Base-by-base conservation (phyloP, 768 basidiomycete species). In the Lentinus tigrinus region DNA sequence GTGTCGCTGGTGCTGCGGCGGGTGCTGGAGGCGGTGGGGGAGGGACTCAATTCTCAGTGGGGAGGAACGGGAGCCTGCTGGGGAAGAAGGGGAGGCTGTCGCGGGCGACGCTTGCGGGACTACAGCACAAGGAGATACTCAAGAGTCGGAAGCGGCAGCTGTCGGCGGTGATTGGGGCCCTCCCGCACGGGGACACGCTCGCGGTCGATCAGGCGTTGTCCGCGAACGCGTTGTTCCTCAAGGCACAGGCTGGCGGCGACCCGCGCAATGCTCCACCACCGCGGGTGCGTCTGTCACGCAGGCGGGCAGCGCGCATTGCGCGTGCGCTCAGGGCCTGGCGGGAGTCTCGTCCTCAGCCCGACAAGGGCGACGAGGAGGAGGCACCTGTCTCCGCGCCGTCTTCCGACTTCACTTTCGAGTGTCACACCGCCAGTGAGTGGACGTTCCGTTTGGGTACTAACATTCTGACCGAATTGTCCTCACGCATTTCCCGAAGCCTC, bases 181-280 rank as follows among this genome's bases (percentile, higher is more conserved):
- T 88, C 53, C 82, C 87, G 9, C 79, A 81, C 63, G 83, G 83
- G 17, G 86, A 91, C 71, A 82, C 85, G 14, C 77, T 91, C 42
- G 88, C 89, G 36, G 75, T 93, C 27, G 91, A 93, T 68, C 87
- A 88, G 70, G 91, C 91, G 26, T 74, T 93, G 44, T 85, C 85
- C 38, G 80, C 79, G 13, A 69, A 62, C 58, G 72, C 73, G 54
- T 63, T 72, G 19, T 70, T 72, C 58, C 31, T 71, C 28, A 47
- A 55, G 53, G 54, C 28, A n/a, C 39, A 13, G 17, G 36, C 34
- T 8, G 65, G 61, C 54, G 58, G 66, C 31, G 54, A 56, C 28
- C 57, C 60, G 21, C 52, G 31, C 31, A 31, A 31, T 31, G 31
- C 31, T 11, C 31, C 43, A 16, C 43, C 71, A 14, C 73, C 70